These are phyloP conservation scores for Fagopyrum tataricum DNA, from an alignment of 148 eudicot genomes.

Conservation along the genomic window DNA sequence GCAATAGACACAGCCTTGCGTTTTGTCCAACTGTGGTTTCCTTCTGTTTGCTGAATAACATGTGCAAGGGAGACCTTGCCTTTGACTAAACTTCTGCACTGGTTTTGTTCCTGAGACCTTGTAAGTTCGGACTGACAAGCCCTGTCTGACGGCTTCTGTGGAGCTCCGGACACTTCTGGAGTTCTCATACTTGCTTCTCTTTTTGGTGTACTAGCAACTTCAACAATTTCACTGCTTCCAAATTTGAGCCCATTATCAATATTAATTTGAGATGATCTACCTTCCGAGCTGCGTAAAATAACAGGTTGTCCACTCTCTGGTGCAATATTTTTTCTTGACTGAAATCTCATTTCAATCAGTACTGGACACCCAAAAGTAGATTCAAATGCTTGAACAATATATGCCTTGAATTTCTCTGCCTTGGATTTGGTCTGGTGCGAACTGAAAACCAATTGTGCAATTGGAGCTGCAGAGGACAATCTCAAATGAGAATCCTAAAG, in stretches of 20 bases:
- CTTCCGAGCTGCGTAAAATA: conserved; percentile 25
- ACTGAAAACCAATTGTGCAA: conserved; percentile 65
- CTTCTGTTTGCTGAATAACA: conserved; percentile 84
- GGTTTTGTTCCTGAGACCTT: conserved; percentile 33
- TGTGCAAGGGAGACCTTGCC: conserved; percentile 89
- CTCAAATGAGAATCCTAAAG: neutral
- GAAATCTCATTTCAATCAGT: conserved; percentile 67
- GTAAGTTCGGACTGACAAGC: conserved; percentile 18
- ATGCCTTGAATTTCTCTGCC: conserved; percentile 66
- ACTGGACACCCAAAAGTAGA: conserved; percentile 77
- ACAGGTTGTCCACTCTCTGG: too few species aligned
- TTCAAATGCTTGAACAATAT: conserved; percentile 86
- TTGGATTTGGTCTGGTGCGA: conserved; percentile 60
- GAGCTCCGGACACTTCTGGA: conserved; percentile 19
- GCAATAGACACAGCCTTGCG: conserved; percentile 88
- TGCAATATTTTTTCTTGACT: conserved; percentile 29
- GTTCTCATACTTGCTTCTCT: conserved; percentile 26
- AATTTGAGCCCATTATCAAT: conserved; percentile 20
- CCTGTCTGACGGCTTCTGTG: conserved; percentile 21
- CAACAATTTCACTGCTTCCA: conserved; percentile 68
- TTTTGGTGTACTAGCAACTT: conserved; percentile 43
- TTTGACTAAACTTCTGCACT: conserved; percentile 61
- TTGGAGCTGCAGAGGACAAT: conserved; percentile 51
- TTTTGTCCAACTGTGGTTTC: conserved; percentile 77
- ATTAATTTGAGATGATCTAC: conserved; percentile 25